These are phyloP conservation scores for Scleroderma citrinum DNA, from an alignment of 768 basidiomycete species.

Conservation along the genomic window DNA sequence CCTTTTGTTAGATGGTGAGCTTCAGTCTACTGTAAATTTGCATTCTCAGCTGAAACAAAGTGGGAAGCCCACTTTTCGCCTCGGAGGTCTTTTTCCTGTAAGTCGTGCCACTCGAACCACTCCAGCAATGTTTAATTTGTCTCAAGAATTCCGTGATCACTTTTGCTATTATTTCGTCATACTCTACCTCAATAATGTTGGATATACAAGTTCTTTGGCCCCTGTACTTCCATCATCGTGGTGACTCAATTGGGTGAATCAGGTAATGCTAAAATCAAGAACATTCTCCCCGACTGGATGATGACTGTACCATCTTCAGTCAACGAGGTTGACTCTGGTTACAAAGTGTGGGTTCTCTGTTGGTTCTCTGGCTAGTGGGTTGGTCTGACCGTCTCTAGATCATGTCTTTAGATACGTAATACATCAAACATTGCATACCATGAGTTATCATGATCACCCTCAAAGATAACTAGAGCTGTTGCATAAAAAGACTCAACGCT, in stretches of 20 bases:
- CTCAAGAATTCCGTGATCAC: conserved; percentile 59
- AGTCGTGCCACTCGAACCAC: conserved; percentile 16
- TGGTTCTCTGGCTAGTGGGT: no score
- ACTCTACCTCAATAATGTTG: conserved; percentile 62
- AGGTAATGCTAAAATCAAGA: conserved; percentile 57
- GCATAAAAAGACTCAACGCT: no score
- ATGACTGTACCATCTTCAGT: conserved; percentile 59
- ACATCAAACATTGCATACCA: no score
- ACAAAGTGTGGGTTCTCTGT: no score
- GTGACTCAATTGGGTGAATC: conserved; percentile 58
- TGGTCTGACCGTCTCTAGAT: no score
- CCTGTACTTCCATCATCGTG: conserved; percentile 68
- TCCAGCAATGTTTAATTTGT: background rate
- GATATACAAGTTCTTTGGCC: conserved; percentile 71
- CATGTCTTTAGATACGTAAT: no score
- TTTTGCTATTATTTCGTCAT: conserved; percentile 77
- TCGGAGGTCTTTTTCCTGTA: conserved; percentile 73
- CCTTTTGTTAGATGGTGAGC: conserved; percentile 69
- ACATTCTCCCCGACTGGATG: conserved; percentile 68
- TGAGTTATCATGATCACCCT: no score
- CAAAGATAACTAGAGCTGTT: no score
- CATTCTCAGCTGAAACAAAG: conserved; percentile 55
- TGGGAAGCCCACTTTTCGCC: conserved; percentile 56
- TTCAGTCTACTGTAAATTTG: conserved; percentile 67
- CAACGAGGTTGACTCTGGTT: no score